Percentiles rank a stretch among this genome's conserved stretches.
Evolutionary conservation across 2,329 filamentous ascomycete species (phyloP).

Genomic region (Claviceps paspali): DNA sequence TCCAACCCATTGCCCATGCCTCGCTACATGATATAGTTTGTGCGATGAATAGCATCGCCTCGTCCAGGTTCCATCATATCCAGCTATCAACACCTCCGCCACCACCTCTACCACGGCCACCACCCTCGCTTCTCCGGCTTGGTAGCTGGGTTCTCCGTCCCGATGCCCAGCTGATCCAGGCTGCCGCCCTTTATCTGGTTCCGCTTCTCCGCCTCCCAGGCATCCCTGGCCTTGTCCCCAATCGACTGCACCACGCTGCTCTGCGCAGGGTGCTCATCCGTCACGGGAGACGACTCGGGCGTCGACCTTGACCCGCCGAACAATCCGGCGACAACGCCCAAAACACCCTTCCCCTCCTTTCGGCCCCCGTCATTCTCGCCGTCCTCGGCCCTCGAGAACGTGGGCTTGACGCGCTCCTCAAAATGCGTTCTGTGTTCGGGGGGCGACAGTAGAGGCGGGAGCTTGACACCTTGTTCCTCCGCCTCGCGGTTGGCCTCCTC

Average conservation of each 20-base stretch:
- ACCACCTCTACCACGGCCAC: conserved; percentile 24
- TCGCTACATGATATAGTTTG: conserved; percentile 4
- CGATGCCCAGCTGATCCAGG: conserved; percentile 33
- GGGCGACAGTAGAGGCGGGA: conserved; percentile 35
- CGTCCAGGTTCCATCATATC: too few species aligned
- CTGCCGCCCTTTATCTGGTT: conserved; percentile 35
- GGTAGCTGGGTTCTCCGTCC: conserved; percentile 11
- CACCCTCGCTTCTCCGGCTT: conserved; percentile 31
- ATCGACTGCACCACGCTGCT: conserved; percentile 12
- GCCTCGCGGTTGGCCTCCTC: conserved; percentile 39
- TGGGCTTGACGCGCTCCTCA: conserved; percentile 20
- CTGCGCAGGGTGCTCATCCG: conserved; percentile 9
- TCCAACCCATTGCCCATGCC: conserved; percentile 4
- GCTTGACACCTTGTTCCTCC: conserved; percentile 26
- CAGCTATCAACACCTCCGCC: neutral
- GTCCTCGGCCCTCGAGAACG: conserved; percentile 12
- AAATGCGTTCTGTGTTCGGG: conserved; percentile 24
- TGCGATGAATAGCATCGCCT: neutral
- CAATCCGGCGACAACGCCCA: conserved; percentile 19
- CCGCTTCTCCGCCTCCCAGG: conserved; percentile 33
- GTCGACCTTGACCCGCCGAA: conserved; percentile 10
- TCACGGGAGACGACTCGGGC: conserved; percentile 4
- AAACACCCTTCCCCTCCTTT: conserved; percentile 20
- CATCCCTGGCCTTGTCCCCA: conserved; percentile 25
- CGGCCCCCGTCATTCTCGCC: conserved; percentile 5